These are phyloP conservation scores for Termitomyces sp. DNA, from an alignment of 768 basidiomycete genomes.

Conservation along the genomic window DNA sequence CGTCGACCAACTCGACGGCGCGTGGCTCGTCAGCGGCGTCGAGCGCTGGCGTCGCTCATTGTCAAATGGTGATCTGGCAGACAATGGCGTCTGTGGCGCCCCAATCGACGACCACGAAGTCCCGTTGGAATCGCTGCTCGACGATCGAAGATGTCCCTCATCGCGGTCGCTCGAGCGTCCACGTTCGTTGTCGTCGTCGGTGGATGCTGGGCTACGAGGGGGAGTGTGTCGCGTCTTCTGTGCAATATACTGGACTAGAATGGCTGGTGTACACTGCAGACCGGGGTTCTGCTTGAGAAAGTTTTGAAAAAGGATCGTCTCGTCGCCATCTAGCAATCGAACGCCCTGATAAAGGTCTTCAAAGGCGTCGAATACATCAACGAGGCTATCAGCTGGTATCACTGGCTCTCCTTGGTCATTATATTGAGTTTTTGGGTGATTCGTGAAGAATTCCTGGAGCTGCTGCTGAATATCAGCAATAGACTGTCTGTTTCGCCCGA, in stretches of 20 bases:
- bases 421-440: slow-evolving; percentile 56
- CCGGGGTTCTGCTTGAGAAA: slow-evolving; percentile 58
- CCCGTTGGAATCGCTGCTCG: slow-evolving; percentile 51
- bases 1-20: slow-evolving; percentile 71
- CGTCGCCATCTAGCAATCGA: slow-evolving; percentile 62
- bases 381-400: slow-evolving; percentile 68
- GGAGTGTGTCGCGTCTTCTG: slow-evolving; percentile 48
- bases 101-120: slow-evolving; percentile 51
- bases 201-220: slow-evolving; percentile 33
- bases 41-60: slow-evolving; percentile 66
- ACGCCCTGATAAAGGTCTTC: slow-evolving; percentile 54
- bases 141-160: slow-evolving; percentile 40
- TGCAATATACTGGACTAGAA: slow-evolving; percentile 63
- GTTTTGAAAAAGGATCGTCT: slow-evolving; percentile 54
- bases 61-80: slow-evolving; percentile 64
- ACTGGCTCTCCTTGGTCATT: slow-evolving; percentile 59
- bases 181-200: slow-evolving; percentile 32
- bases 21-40: slow-evolving; percentile 51
- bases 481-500: slow-evolving; percentile 67
- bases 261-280: slow-evolving; percentile 64
- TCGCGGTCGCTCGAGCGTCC: slow-evolving; percentile 31
- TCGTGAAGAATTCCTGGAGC: slow-evolving; percentile 62
- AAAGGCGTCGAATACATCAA: slow-evolving; percentile 66
- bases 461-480: slow-evolving; percentile 67
- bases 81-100: slow-evolving; percentile 50